phyloP scores from a whole-genome alignment of 352 stramenopile genomes.

The Phytophthora crassamura region DNA sequence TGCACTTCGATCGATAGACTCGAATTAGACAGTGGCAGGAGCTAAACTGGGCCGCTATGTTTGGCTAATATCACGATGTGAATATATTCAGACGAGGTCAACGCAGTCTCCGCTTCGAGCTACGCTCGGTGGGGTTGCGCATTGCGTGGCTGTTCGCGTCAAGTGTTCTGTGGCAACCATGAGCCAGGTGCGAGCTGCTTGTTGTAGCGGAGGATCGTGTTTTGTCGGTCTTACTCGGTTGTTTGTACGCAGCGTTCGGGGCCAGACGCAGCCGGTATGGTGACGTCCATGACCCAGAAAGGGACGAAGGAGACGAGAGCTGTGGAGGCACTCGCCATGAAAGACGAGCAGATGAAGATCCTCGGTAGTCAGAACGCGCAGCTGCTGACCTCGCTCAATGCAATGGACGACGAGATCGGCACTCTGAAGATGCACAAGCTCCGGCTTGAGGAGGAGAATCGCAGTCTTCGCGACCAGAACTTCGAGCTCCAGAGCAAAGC shows the following conservation, averaged over 20 bases:
- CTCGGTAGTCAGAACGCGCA: conserved; percentile 94
- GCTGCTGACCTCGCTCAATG: conserved; percentile 88
- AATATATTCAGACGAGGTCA: not conserved
- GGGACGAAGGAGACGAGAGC: conserved; percentile 89
- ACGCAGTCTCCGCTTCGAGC: no score
- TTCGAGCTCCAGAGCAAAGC: conserved; percentile 93
- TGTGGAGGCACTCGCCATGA: conserved; percentile 94
- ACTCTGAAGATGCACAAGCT: conserved; percentile 66
- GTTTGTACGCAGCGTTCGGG: conserved; percentile 13
- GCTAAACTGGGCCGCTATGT: conserved; percentile 15
- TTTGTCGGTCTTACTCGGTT: not conserved
- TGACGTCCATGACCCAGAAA: conserved; percentile 62
- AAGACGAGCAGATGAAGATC: conserved; percentile 96
- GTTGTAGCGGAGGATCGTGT: not conserved
- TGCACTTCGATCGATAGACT: not conserved
- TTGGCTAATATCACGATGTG: conserved; percentile 10
- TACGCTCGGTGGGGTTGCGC: no score
- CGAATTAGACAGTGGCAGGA: conserved; percentile 12
- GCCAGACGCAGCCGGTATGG: conserved; percentile 41
- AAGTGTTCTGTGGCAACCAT: not conserved
- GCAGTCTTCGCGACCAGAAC: conserved; percentile 91
- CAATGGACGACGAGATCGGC: conserved; percentile 83
- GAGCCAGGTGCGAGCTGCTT: conserved; percentile 11
- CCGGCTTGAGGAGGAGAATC: conserved; percentile 92
- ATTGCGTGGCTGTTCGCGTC: not conserved